Percentiles rank a stretch among this genome's conserved stretches.
Evolutionary conservation across 495 filamentous ascomycete species (phyloP).

Genomic region (Penicillium macrosclerotiorum): DNA sequence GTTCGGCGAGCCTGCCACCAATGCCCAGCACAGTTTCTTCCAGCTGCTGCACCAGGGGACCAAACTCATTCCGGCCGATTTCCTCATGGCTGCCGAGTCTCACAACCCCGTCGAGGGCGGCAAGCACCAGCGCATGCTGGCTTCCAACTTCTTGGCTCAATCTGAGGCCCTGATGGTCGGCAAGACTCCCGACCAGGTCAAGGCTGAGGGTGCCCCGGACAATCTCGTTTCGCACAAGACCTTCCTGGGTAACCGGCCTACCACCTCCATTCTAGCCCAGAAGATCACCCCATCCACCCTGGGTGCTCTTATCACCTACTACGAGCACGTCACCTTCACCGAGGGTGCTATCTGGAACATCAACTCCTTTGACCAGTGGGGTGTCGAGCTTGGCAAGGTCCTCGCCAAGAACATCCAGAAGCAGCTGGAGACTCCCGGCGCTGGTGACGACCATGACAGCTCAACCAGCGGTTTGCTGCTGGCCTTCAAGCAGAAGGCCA

Average conservation of each 20-base stretch:
- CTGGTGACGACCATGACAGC: slow-evolving; percentile 69
- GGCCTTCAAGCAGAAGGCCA: slow-evolving; percentile 74
- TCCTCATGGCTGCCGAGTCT: slow-evolving; percentile 91
- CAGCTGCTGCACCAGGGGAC: slow-evolving; percentile 98
- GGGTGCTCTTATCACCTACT: slow-evolving; percentile 95
- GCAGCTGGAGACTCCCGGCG: slow-evolving; percentile 73
- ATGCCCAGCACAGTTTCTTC: slow-evolving; percentile 99
- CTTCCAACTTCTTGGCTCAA: slow-evolving; percentile 97
- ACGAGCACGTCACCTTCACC: slow-evolving; percentile 97
- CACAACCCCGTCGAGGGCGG: slow-evolving; percentile 93
- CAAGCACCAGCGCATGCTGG: slow-evolving; percentile 97
- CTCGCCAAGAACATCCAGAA: slow-evolving; percentile 87
- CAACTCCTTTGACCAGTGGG: slow-evolving; percentile 99
- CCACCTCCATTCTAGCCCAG: slow-evolving; percentile 88
- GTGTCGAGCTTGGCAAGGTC: slow-evolving; percentile 95
- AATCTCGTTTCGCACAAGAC: slow-evolving; percentile 95
- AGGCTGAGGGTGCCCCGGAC: slow-evolving; percentile 81
- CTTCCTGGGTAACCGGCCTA: slow-evolving; percentile 96
- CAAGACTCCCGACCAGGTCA: slow-evolving; percentile 87
- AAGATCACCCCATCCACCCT: slow-evolving; percentile 93
- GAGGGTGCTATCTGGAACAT: slow-evolving; percentile 99
- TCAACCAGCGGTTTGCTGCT: slow-evolving; percentile 86
- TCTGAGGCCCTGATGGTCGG: slow-evolving; percentile 98
- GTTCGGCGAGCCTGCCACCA: slow-evolving; percentile 97
- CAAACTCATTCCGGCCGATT: slow-evolving; percentile 97